Evolutionary conservation across 495 filamentous ascomycete genomes (phyloP).

Genomic region (Trichoderma asperelloides): DNA sequence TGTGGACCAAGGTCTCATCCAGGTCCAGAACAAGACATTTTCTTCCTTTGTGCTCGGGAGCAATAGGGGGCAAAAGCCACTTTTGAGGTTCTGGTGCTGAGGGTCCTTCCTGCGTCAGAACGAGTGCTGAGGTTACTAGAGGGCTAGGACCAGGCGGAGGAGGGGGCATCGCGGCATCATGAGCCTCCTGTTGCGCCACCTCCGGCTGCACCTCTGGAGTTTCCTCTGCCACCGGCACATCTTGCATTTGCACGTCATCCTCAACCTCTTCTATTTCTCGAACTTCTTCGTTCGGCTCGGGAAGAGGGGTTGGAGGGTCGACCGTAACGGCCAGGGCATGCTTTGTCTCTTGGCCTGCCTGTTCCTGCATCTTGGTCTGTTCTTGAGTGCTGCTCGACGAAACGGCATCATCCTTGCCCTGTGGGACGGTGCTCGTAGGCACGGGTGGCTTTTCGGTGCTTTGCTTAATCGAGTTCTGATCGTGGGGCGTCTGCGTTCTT

Average conservation of each 20-base stretch:
- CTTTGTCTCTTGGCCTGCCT: neutral
- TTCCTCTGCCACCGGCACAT: conserved; percentile 28
- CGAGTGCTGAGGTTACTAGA: neutral
- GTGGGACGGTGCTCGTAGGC: conserved; percentile 21
- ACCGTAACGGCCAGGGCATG: conserved; percentile 32
- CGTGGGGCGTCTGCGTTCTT: conserved; percentile 42
- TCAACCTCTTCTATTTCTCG: conserved; percentile 34
- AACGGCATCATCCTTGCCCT: conserved; percentile 24
- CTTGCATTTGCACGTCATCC: conserved; percentile 55
- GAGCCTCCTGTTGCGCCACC: conserved; percentile 21
- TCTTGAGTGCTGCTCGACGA: conserved; percentile 24
- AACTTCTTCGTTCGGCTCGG: conserved; percentile 21
- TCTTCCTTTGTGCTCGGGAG: conserved; percentile 67
- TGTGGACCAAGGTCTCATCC: conserved; percentile 98
- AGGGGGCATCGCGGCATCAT: conserved; percentile 36
- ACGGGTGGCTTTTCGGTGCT: conserved; percentile 20
- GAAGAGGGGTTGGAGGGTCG: conserved; percentile 26
- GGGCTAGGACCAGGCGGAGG: conserved; percentile 40
- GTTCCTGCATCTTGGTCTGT: neutral
- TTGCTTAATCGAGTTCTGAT: conserved; percentile 45
- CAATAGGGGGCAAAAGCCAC: conserved; percentile 70
- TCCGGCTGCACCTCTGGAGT: conserved; percentile 12
- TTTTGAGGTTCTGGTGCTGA: conserved; percentile 45
- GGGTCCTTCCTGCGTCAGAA: conserved; percentile 2
- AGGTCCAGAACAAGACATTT: conserved; percentile 96